A percentile compares a stretch with the other conserved stretches of the same genome.
Conservation (phyloP, 2,329 filamentous ascomycete genomes). For the Pseudocercospora musae region DNA sequence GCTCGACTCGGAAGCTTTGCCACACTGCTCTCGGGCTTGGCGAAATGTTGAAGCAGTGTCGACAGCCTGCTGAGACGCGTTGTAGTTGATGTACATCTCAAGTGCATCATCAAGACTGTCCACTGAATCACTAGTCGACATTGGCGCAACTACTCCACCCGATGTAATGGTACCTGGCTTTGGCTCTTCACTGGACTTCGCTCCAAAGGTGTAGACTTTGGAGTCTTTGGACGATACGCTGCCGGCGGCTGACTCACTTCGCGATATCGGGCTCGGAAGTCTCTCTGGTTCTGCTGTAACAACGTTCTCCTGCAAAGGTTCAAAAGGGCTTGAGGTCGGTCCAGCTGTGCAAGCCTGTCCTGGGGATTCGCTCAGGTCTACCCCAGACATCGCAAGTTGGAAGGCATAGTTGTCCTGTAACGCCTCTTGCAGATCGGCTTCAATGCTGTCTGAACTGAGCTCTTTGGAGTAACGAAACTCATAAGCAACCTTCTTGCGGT, state of each 20-base stretch:
- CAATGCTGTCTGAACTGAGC: slow-evolving; percentile 18
- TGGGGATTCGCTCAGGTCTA: slow-evolving; percentile 3
- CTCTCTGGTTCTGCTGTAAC: background rate
- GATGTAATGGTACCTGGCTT: background rate
- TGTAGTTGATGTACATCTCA: slow-evolving; percentile 15
- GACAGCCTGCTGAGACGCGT: slow-evolving; percentile 6
- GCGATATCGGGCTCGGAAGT: background rate
- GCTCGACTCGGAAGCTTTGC: background rate
- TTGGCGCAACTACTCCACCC: background rate
- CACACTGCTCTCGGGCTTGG: background rate
- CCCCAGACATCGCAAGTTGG: slow-evolving; percentile 17
- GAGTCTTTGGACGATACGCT: background rate
- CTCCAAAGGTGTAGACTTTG: background rate
- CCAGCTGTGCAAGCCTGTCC: background rate
- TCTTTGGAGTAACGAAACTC: background rate
- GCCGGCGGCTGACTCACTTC: background rate
- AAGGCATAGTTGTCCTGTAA: slow-evolving; percentile 20
- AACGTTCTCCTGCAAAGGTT: background rate
- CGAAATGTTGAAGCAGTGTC: background rate
- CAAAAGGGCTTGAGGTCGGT: background rate
- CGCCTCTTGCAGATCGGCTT: slow-evolving; percentile 15
- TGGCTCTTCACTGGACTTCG: background rate
- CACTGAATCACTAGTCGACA: background rate
- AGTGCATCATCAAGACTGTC: slow-evolving; percentile 15
- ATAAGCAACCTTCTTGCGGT: background rate